Percentiles rank a stretch among this genome's conserved stretches.
phyloP scores from a whole-genome alignment of 2,329 filamentous ascomycete genomes.

The Monascus ruber region DNA sequence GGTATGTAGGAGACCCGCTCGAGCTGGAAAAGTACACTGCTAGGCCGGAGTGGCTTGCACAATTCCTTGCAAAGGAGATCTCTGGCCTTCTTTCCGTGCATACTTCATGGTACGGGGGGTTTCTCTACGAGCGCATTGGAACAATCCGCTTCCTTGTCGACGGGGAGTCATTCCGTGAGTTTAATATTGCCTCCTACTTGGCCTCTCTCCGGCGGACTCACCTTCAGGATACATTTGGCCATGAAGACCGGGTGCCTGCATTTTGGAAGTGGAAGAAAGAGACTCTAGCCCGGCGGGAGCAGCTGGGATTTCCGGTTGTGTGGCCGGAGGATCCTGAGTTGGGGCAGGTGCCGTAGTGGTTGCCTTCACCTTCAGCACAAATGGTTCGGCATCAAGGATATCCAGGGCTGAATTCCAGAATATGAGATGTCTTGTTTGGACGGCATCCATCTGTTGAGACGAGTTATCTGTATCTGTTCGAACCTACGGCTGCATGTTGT shows the following conservation, averaged over 20 bases:
- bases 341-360: too few species aligned
- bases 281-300: background rate
- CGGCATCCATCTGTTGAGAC: too few species aligned
- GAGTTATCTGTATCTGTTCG: too few species aligned
- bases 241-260: too few species aligned
- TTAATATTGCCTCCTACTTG: background rate
- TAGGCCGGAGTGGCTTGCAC: background rate
- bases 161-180: background rate
- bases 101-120: background rate
- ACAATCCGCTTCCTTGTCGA: conserved; percentile 1
- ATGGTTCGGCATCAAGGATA: too few species aligned
- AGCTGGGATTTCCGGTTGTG: background rate
- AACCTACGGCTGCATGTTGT: too few species aligned
- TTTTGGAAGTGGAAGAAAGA: background rate
- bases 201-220: background rate
- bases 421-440: too few species aligned
- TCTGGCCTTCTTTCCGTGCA: conserved; percentile 6
- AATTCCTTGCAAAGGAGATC: background rate
- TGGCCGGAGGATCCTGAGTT: background rate
- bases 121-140: conserved; percentile 3
- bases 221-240: background rate
- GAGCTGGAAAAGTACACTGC: background rate
- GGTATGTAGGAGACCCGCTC: background rate
- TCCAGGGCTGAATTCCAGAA: too few species aligned
- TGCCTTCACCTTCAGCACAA: too few species aligned